Evolutionary conservation across 805 yeast genomes (phyloP).

Genomic region (Wickerhamomyces bisporus): DNA sequence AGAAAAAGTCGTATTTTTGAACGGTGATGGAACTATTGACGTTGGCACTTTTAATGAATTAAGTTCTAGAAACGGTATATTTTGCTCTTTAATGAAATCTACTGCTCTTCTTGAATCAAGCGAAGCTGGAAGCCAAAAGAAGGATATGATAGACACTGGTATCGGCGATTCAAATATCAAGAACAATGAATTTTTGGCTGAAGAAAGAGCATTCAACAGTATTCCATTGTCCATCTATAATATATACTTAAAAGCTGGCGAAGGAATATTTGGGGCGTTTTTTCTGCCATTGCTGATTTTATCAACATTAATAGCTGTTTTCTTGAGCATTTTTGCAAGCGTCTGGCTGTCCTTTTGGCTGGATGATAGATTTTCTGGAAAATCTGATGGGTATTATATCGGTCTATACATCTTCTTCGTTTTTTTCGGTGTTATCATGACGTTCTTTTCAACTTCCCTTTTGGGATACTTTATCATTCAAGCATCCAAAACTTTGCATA

Average conservation of each 20-base stretch:
- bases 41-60: slow-evolving; percentile 58
- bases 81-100: slow-evolving; percentile 45
- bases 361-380: slow-evolving; percentile 43
- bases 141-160: too few species aligned
- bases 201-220: slow-evolving; percentile 34
- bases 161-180: too few species aligned
- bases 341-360: slow-evolving; percentile 81
- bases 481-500: slow-evolving; percentile 25
- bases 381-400: slow-evolving; percentile 48
- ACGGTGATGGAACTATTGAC: slow-evolving; percentile 53
- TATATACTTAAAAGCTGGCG: slow-evolving; percentile 31
- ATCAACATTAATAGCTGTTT: not conserved
- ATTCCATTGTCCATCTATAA: slow-evolving; percentile 30
- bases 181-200: too few species aligned
- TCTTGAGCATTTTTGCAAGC: slow-evolving; percentile 52
- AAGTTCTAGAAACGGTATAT: slow-evolving; percentile 35
- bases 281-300: slow-evolving; percentile 20
- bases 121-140: too few species aligned
- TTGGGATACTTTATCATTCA: slow-evolving; percentile 9
- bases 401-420: slow-evolving; percentile 58
- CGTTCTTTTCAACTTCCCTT: too few species aligned
- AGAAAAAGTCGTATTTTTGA: slow-evolving; percentile 60
- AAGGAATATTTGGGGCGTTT: slow-evolving; percentile 33
- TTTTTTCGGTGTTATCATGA: slow-evolving; percentile 40
- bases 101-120: too few species aligned